Percentiles rank a stretch among this genome's conserved stretches.
Evolutionary conservation across 164 flowering plant genomes (phyloP).

Genomic region (Liquidambar formosana): DNA sequence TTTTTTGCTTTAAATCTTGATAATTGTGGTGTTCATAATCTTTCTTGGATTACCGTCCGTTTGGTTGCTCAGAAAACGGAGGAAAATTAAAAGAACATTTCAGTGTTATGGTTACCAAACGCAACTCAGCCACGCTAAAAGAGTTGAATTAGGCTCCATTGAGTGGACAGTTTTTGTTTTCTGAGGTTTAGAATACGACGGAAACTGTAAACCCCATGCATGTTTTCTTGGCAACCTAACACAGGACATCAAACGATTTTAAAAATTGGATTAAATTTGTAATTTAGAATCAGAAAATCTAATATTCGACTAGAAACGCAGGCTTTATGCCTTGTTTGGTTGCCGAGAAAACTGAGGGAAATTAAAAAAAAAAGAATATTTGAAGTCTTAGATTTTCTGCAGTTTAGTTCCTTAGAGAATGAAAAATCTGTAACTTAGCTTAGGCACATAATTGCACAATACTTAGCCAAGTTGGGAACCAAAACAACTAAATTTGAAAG

Average conservation of each 20-base stretch:
- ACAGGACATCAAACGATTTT: too few relatives aligned
- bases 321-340: neutral
- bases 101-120: neutral
- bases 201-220: neutral
- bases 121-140: neutral
- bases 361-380: neutral
- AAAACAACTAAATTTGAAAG: too few relatives aligned
- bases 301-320: neutral
- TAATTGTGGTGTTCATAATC: too few relatives aligned
- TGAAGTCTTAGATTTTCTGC: neutral
- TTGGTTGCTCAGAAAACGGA: conserved; percentile 10
- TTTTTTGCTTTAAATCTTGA: too few relatives aligned
- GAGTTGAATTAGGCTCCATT: neutral
- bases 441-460: neutral
- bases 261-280: neutral
- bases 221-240: neutral
- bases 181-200: too few relatives aligned
- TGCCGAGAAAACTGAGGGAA: neutral
- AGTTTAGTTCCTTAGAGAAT: neutral
- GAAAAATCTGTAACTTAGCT: neutral
- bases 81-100: neutral
- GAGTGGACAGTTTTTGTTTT: neutral
- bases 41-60: neutral
- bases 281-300: neutral
- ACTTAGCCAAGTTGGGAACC: neutral